Percentiles rank a stretch among this genome's conserved stretches.
Evolutionary conservation across 2,329 filamentous ascomycete genomes (phyloP).

Genomic region (Fusarium paranaense): DNA sequence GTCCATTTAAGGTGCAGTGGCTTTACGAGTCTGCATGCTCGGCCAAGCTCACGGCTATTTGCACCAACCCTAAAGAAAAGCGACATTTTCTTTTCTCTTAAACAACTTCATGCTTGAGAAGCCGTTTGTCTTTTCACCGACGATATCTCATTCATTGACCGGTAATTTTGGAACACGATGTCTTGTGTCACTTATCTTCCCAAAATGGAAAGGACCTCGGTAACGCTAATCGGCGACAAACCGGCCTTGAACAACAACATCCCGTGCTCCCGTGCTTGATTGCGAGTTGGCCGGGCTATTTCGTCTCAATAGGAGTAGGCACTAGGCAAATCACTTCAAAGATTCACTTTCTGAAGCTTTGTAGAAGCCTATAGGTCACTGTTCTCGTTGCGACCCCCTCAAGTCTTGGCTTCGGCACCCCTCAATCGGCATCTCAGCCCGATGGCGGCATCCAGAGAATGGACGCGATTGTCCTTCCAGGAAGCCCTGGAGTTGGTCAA

Average conservation of each 20-base stretch:
- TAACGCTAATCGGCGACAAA: slow-evolving; percentile 11
- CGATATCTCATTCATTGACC: background rate
- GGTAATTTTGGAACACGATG: background rate
- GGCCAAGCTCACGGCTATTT: background rate
- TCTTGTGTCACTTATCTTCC: background rate
- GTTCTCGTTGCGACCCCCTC: background rate
- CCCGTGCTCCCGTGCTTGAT: background rate
- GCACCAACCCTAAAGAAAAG: background rate
- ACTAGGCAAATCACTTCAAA: background rate
- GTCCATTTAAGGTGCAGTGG: background rate
- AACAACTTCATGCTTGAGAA: background rate
- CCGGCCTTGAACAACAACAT: background rate
- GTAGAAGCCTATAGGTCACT: background rate
- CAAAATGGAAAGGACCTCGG: slow-evolving; percentile 27
- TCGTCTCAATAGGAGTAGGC: background rate
- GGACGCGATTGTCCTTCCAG: slow-evolving; percentile 45
- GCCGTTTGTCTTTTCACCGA: background rate
- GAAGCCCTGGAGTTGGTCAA: slow-evolving; percentile 45
- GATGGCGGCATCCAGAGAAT: slow-evolving; percentile 28
- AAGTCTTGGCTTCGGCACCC: background rate
- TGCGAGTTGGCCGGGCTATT: background rate
- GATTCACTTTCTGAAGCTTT: background rate
- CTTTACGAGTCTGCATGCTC: background rate
- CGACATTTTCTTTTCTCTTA: background rate
- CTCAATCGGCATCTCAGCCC: background rate